Evolutionary conservation across 345 rosid species (phyloP), one percentile per base, ranked within the genome.

Genomic region (Atalantia buxifolia): DNA sequence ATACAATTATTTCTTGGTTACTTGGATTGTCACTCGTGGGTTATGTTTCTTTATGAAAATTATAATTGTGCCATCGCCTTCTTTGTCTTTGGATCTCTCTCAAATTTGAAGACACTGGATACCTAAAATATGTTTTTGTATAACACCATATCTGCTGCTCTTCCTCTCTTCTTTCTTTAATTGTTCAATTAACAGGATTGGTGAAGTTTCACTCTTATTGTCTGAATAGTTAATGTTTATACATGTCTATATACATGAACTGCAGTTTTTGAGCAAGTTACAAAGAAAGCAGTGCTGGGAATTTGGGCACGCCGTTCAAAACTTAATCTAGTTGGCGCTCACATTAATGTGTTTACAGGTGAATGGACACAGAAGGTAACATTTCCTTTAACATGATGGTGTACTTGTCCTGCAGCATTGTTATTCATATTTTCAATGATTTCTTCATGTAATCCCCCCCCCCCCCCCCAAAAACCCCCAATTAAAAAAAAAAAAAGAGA

Each of bases 321-420:
- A 81, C 91, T 96, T 67, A 87, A 91, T 87, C 86, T 94, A 75
- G 97, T 96, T 81, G 99, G 99, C 81, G 99, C 99, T 79, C 99
- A 96, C 84, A 94, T 96, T 81, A 94, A 96, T 88, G 98, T 94
- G 69, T 96, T 96, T 85, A 94, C 99, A 65, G 99, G 99, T 82
- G 99, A 94, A 92, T 96, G 99, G 99, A 96, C 99, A 59, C 99
- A 96, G 66, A 96, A 96, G 98, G 99, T 96, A 89, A 72, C 71
- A 77, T 74, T 77, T 35, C 31, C 72, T 66, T 56, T 57, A 63
- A 40, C 30, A 36, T 71, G 69, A 48, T 75, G 65, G 45, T 7
- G 10, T 48, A 22, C 28, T 7, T 10, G 38, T 31, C 71, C 35
- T 78, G 63, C 30, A 57, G 56, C 55, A 12, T 71, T 76, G 36